phyloP scores from a whole-genome alignment of 2,329 filamentous ascomycete genomes.

The Rachicladosporium sp. region DNA sequence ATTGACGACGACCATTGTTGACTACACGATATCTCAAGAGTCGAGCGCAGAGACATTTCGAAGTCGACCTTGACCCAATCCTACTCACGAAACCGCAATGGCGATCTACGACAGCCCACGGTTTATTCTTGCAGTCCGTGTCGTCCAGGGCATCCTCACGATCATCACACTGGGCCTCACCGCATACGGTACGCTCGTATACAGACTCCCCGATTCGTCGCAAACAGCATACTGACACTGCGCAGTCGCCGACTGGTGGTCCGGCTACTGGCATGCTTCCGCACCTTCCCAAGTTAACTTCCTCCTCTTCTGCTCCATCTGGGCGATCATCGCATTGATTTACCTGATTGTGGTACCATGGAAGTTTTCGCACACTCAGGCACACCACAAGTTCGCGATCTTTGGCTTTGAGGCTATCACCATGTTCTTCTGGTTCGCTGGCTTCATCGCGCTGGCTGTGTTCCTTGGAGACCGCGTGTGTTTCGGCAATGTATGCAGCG shows the following conservation, averaged over 20 bases:
- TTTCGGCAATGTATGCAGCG: slow-evolving; percentile 43
- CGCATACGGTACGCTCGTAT: slow-evolving; percentile 49
- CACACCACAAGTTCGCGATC: slow-evolving; percentile 54
- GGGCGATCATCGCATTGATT: slow-evolving; percentile 57
- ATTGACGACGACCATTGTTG: not conserved
- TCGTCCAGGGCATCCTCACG: slow-evolving; percentile 53
- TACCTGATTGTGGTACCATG: slow-evolving; percentile 57
- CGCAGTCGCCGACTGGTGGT: slow-evolving; percentile 45
- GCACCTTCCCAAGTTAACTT: slow-evolving; percentile 55
- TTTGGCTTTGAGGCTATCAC: slow-evolving; percentile 59
- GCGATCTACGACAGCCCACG: slow-evolving; percentile 26
- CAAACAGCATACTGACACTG: slow-evolving; percentile 1
- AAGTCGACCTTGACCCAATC: no score
- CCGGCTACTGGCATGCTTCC: slow-evolving; percentile 37
- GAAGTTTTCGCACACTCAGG: slow-evolving; percentile 22
- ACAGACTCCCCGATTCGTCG: not conserved
- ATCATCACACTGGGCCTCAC: slow-evolving; percentile 65
- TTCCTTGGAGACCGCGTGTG: slow-evolving; percentile 47
- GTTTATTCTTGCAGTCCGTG: slow-evolving; percentile 52
- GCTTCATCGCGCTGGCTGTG: slow-evolving; percentile 65
- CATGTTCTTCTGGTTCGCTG: slow-evolving; percentile 82
- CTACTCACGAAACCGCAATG: slow-evolving; percentile 13
- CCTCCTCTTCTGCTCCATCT: slow-evolving; percentile 66
- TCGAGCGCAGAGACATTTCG: no score
- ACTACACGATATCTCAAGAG: no score